These are phyloP conservation scores for Nannizzia gypsea DNA, from an alignment of 2,329 filamentous ascomycete species.

Conservation along the genomic window DNA sequence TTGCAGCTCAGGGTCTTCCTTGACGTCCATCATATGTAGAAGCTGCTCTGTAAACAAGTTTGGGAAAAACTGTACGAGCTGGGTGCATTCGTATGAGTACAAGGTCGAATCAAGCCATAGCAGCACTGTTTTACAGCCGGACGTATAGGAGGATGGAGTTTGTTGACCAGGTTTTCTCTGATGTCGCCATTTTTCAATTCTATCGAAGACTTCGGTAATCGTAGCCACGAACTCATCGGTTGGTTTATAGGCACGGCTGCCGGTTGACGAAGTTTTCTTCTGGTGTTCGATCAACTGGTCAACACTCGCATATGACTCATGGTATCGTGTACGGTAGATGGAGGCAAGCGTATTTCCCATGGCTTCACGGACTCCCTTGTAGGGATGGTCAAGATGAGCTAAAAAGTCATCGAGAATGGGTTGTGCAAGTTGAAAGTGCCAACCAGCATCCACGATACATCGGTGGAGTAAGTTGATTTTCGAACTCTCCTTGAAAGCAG, in stretches of 20 bases:
- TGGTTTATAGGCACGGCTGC: constrained; percentile 71
- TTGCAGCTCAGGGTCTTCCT: constrained; percentile 93
- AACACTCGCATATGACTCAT: constrained; percentile 83
- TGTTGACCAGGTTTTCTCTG: constrained; percentile 79
- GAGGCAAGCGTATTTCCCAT: constrained; percentile 82
- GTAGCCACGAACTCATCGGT: constrained; percentile 60
- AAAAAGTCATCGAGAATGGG: constrained; percentile 85
- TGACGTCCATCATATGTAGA: constrained; percentile 99
- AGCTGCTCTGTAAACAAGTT: constrained; percentile 81
- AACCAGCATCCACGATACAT: constrained; percentile 73
- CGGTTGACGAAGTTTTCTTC: constrained; percentile 67
- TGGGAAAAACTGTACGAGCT: constrained; percentile 83
- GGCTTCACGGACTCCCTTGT: constrained; percentile 91
- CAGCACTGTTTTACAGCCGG: constrained; percentile 88
- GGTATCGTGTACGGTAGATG: constrained; percentile 82
- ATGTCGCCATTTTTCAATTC: constrained; percentile 76
- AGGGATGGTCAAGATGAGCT: constrained; percentile 85
- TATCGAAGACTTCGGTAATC: constrained; percentile 62
- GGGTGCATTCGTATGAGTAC: constrained; percentile 82
- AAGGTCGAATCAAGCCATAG: constrained; percentile 89
- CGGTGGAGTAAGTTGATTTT: constrained; percentile 89
- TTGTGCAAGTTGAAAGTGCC: constrained; percentile 88
- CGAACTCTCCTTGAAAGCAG: constrained; percentile 96
- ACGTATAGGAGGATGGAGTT: constrained; percentile 86
- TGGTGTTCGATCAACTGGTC: constrained; percentile 63